phyloP scores from a whole-genome alignment of 441 rosid species.

The Gossypium davidsonii region DNA sequence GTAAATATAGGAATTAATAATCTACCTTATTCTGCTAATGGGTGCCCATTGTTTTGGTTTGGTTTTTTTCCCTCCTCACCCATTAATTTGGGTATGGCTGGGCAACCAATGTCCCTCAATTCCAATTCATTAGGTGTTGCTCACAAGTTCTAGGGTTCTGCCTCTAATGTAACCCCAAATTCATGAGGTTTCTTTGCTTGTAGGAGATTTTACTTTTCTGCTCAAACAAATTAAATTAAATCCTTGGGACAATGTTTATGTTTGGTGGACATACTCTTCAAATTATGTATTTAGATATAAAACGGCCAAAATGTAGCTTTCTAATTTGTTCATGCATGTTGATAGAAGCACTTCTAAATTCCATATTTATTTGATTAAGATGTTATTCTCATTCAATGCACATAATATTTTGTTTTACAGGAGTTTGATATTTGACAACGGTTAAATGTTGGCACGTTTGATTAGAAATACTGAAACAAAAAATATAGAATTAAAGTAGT shows the following conservation, averaged over 20 bases:
- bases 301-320: neutral
- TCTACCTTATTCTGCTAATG: neutral
- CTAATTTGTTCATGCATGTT: neutral
- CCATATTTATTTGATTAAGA: neutral
- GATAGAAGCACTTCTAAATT: neutral
- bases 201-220: no score
- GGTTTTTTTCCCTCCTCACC: no score
- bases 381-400: no score
- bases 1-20: neutral
- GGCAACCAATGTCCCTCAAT: neutral
- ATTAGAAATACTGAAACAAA: no score
- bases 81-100: neutral
- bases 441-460: no score
- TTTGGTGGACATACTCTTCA: neutral
- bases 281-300: neutral
- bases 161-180: neutral
- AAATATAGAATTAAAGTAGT: no score
- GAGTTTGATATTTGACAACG: no score
- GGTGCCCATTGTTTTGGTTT: neutral
- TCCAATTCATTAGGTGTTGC: neutral
- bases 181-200: no score
- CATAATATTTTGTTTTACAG: no score
- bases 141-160: neutral
- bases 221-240: no score
- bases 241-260: no score